Evolutionary conservation across 139 green algal species (phyloP), one percentile per base, ranked within the genome.

Genomic region (Chlamydomonas schloesseri): DNA sequence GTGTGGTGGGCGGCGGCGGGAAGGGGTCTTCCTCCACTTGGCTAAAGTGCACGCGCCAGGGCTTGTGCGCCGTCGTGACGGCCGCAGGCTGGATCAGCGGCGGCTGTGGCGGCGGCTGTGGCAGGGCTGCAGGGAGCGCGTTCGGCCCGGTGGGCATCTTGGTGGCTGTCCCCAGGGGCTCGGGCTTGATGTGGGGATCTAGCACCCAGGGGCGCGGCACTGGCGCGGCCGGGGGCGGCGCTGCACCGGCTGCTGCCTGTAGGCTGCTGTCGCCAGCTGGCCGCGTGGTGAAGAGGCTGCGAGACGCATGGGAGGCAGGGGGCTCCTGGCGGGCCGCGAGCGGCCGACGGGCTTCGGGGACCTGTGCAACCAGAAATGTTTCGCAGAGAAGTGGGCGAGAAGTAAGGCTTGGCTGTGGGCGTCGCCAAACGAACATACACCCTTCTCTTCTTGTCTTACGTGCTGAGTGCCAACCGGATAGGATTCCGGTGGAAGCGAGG

Each of bases 31-130:
- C 79, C 67, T 85, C 79, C 31, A 75, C 50, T 47, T 85, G 79
- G n/a, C 67, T 77, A 21, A 85, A 85, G 67, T 85, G 79, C 29
- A 85, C 79, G 2, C 79, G 79, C 79, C 79, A 85, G 8, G 79
- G 79, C 31, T 67, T 67, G 29, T 31, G 79, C 79, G 76, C 68
- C 5, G 76, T 67, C 2, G 50, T 33, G 2, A 62, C 62, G 11
- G 57, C 42, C 31, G 34, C 24, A 9, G 53, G n/a, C 23, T 29
- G 13, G 42, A 64, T 47, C 62, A 18, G 28, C 62, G 62, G 62
- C 28, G 0, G 77, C 29, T 31, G 64, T 18, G 14, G 31, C 2
- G 15, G 15, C 4, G 10, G 60, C 76, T 18, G 37, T 62, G 36
- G 60, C 60, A 23, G 24, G 24, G 60, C 24, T n/a, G 3, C 37